Evolutionary conservation across 768 basidiomycete species (phyloP).

Genomic region (Collybia nuda): DNA sequence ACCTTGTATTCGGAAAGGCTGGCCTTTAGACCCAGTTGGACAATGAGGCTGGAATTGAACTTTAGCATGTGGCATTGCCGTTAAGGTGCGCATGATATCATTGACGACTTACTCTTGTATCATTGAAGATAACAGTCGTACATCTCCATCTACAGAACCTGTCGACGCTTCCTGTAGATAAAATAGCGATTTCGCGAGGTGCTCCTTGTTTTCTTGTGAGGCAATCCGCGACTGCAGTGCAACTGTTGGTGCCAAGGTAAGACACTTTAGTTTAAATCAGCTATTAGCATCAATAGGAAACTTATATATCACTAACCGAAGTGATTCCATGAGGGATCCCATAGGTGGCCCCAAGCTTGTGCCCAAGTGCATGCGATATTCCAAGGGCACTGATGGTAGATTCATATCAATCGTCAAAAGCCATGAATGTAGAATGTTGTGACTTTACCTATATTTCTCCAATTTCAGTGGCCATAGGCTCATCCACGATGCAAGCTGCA

Average conservation of each 20-base stretch:
- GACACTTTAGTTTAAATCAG: slow-evolving; percentile 44
- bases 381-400: slow-evolving; percentile 52
- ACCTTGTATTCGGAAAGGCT: slow-evolving; percentile 64
- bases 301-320: slow-evolving; percentile 47
- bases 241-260: slow-evolving; percentile 69
- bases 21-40: slow-evolving; percentile 54
- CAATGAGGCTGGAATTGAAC: slow-evolving; percentile 50
- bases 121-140: slow-evolving; percentile 47
- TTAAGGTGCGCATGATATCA: neutral
- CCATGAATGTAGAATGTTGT: neutral
- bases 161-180: slow-evolving; percentile 61
- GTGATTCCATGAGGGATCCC: slow-evolving; percentile 82
- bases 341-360: slow-evolving; percentile 72
- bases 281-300: neutral
- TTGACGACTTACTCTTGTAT: slow-evolving; percentile 50
- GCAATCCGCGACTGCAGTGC: slow-evolving; percentile 56
- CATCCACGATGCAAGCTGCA: slow-evolving; percentile 81
- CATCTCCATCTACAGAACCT: slow-evolving; percentile 64
- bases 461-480: slow-evolving; percentile 67
- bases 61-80: neutral
- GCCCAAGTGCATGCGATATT: slow-evolving; percentile 74
- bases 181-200: slow-evolving; percentile 54
- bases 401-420: neutral
- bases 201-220: slow-evolving; percentile 61
- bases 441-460: slow-evolving; percentile 51